phyloP scores from a whole-genome alignment of 2,329 filamentous ascomycete genomes.

The Paraphoma sp. region DNA sequence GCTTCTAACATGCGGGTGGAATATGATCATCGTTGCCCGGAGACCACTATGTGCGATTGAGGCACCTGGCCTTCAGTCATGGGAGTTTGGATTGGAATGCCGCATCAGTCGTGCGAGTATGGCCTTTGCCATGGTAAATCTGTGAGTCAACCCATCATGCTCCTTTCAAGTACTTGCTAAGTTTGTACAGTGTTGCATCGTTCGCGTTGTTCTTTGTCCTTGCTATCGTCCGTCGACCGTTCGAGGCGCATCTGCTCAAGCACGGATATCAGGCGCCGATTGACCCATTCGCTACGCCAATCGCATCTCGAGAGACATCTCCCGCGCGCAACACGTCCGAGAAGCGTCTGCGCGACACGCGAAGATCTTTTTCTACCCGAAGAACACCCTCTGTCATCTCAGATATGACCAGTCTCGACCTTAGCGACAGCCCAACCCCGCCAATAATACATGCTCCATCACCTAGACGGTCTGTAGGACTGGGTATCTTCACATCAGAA shows the following conservation, averaged over 20 bases:
- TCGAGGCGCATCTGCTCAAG: slow-evolving; percentile 45
- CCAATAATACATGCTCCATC: slow-evolving; percentile 28
- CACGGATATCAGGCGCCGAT: slow-evolving; percentile 24
- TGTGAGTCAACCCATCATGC: slow-evolving; percentile 29
- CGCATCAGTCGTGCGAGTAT: slow-evolving; percentile 35
- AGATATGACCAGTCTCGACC: slow-evolving; percentile 34
- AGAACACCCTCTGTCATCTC: slow-evolving; percentile 29
- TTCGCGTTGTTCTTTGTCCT: slow-evolving; percentile 43
- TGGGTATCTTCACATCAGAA: slow-evolving; percentile 38
- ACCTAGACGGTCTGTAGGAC: slow-evolving; percentile 21
- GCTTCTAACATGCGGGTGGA: slow-evolving; percentile 48
- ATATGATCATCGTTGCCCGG: slow-evolving; percentile 48
- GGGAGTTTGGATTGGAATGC: slow-evolving; percentile 45
- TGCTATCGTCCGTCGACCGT: slow-evolving; percentile 41
- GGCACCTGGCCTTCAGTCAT: slow-evolving; percentile 28
- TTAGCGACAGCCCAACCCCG: slow-evolving; percentile 21
- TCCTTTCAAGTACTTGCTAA: no score
- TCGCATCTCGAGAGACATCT: slow-evolving; percentile 24
- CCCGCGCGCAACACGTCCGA: slow-evolving; percentile 21
- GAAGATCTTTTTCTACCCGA: slow-evolving; percentile 22
- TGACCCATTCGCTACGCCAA: slow-evolving; percentile 17
- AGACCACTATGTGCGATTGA: slow-evolving; percentile 40
- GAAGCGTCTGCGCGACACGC: slow-evolving; percentile 13
- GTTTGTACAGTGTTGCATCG: slow-evolving; percentile 33
- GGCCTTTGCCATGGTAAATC: slow-evolving; percentile 39